Base-by-base conservation (phyloP, 169 alveolate genomes). In the Plasmodium gonderi region DNA sequence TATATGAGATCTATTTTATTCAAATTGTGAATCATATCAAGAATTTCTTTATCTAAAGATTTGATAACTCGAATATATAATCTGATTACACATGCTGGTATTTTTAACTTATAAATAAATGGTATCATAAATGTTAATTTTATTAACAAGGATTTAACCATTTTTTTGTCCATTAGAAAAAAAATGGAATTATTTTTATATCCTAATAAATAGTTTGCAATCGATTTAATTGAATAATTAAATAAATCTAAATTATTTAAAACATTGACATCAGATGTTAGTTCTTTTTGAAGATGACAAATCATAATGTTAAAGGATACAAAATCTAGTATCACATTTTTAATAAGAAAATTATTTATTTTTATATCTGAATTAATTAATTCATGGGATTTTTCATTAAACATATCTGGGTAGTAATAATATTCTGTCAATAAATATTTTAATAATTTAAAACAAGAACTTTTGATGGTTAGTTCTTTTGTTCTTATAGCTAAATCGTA, bases 81-180 rank as follows among this genome's bases (percentile, higher is more conserved):
- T 45, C 92, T 83, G 14, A 83, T 76, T 17, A 83, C 92, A 51
- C 92, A 83, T 44, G 92, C 92, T 2, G 92, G 92, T 11, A 83
- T 83, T 83, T 83, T 83, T 83, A 83, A 51, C 26, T 83, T 83
- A 72, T 83, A 83, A 14, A 83, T 83, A 72, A 69, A 83, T 17
- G 92, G 92, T 67, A 83, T 83, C 92, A 83, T 83, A 23, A 69
- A 83, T 8, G 92, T 83, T 83, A 83, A 83, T 72, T 83, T 83
- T 23, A 83, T 83, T 36, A 83, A 76, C 6, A 83, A 76, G 7
- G 83, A 69, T 49, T 83, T 83, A 12, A 83, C 77, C 77, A 69
- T 74, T 42, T 83, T 83, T 60, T 83, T 83, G 64, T 83, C 92
- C 44, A 83, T 83, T 40, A 83, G 42, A 38, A 83, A 69, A 31